Evolutionary conservation across 805 yeast species (phyloP).

Genomic region (Candida pseudoglaebosa): DNA sequence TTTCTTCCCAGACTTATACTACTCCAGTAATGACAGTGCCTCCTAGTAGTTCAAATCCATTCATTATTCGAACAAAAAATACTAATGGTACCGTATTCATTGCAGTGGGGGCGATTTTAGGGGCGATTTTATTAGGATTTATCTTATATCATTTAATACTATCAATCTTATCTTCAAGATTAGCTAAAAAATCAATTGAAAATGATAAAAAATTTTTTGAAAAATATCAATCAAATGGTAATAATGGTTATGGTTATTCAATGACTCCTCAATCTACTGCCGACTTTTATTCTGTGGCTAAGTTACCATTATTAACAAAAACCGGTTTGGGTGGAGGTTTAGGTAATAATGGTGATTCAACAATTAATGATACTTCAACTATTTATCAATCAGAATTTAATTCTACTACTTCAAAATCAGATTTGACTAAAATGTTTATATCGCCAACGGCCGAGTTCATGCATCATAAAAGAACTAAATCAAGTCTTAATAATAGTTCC

Average conservation of each 20-base stretch:
- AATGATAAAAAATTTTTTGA: conserved; percentile 29
- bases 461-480: conserved; percentile 39
- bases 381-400: conserved; percentile 29
- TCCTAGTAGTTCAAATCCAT: conserved; percentile 59
- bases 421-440: conserved; percentile 54
- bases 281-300: conserved; percentile 23
- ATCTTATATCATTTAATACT: conserved; percentile 49
- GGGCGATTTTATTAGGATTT: conserved; percentile 51
- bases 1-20: conserved; percentile 24
- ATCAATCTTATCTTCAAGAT: conserved; percentile 45
- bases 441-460: conserved; percentile 79
- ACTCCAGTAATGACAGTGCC: conserved; percentile 58
- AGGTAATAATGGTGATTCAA: conserved; percentile 12
- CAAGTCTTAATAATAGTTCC: conserved; percentile 18
- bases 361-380: conserved; percentile 25
- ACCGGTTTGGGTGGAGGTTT: conserved; percentile 13
- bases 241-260: conserved; percentile 19
- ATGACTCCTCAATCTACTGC: conserved; percentile 19
- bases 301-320: conserved; percentile 31
- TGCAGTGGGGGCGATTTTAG: conserved; percentile 69
- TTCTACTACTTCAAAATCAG: conserved; percentile 32
- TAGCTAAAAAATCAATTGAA: conserved; percentile 45
- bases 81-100: conserved; percentile 83
- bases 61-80: conserved; percentile 44
- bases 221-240: conserved; percentile 27